Base-by-base conservation (phyloP, 257 asterid species). In the Lycium barbarum region DNA sequence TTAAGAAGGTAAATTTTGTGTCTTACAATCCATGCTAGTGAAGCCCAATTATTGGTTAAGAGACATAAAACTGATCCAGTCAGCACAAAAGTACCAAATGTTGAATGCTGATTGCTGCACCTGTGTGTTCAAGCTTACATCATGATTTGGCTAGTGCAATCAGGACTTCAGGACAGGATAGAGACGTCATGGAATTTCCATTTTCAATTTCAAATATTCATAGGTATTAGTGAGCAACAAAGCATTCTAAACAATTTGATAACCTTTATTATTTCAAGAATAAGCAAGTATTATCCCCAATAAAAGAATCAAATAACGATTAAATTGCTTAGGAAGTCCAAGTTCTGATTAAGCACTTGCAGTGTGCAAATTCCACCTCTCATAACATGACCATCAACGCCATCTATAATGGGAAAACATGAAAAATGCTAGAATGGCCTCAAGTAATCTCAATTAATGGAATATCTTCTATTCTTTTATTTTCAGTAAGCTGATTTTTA, bases 401-500 rank as follows among this genome's bases (percentile, higher is more conserved):
- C 47, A 74, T 13, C 20, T 67, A 67, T 18, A 58, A 10, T 6
- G 65, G 47, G 6, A 35, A 35, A 43, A 9, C 18, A 20, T 22
- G 58, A 20, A 73, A 26, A 76, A 26, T 51, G 82, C 65, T 26
- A 78, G 65, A 76, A 76, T 76, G 22, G 47, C 47, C 63, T 26
- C 65, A 38, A 38, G 3, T 68, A 18, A 6, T 68, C 22, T 14
- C 4, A 53, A 13, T 4, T 22, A 53, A 1, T 0, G 13, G 65
- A 76, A 51, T 22, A 53, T n/a, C 45, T 12, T 51, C 81, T 51
- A 13, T 76, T 20, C 40, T 38, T 74, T 51, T 26, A 14, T 51
- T 76, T 76, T 76, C 47, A 76, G 63, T 53, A 53, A 14, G 65
- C 65, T 51, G 65, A 76, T 76, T 76, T 76, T 51, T 49, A 4